Conservation (phyloP, 139 green algal genomes). For the Nannochloris sp. region DNA sequence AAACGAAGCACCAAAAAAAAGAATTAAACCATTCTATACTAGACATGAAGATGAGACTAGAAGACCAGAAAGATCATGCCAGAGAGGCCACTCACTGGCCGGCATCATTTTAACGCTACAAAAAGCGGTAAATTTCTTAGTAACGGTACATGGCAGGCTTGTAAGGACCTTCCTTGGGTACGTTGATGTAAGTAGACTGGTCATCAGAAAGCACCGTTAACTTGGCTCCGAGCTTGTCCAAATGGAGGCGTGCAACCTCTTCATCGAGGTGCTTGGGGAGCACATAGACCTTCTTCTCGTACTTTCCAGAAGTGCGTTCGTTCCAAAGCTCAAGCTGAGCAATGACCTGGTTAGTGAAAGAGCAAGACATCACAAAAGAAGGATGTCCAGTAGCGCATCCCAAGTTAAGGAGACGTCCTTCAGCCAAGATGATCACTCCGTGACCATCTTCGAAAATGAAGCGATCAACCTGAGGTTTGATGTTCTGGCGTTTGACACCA, state of each 20-base stretch:
- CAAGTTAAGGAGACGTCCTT: constrained; percentile 99
- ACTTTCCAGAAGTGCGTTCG: constrained; percentile 85
- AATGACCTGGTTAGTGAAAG: constrained; percentile 99
- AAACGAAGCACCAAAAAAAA: too few relatives aligned
- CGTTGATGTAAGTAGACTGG: constrained; percentile 98
- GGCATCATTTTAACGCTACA: background rate
- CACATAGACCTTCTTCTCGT: constrained; percentile 99
- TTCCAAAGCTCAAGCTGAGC: constrained; percentile 99
- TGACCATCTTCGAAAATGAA: constrained; percentile 99
- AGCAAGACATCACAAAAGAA: constrained; percentile 99
- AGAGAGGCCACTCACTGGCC: too few relatives aligned
- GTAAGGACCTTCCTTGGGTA: constrained; percentile 85
- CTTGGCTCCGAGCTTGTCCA: constrained; percentile 95
- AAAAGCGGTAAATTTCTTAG: constrained; percentile 37
- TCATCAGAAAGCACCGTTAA: constrained; percentile 82
- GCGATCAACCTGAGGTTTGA: constrained; percentile 95
- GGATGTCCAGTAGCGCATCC: constrained; percentile 99
- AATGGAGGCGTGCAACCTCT: constrained; percentile 95
- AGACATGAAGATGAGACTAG: too few relatives aligned
- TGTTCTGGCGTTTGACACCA: constrained; percentile 96
- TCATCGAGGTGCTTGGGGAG: constrained; percentile 99
- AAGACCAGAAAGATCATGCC: too few relatives aligned
- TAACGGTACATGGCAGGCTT: constrained; percentile 97
- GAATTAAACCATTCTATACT: too few relatives aligned
- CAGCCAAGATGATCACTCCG: constrained; percentile 95